Evolutionary conservation across 352 stramenopile species (phyloP).

Genomic region (Achlya hypogyna): DNA sequence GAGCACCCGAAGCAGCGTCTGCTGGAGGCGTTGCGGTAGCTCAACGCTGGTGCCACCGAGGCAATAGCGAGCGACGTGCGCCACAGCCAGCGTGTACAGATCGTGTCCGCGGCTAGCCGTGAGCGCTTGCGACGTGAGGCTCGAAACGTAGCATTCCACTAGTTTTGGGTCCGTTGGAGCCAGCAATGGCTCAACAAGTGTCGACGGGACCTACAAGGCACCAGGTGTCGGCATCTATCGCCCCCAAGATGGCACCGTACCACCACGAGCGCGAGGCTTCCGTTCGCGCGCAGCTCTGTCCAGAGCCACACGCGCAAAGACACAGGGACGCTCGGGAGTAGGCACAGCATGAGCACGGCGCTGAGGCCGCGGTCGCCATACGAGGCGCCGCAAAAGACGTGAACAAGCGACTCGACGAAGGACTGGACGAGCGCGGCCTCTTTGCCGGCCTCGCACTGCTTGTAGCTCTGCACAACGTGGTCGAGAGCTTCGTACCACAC

Average conservation of each 20-base stretch:
- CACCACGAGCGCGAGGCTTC: background rate
- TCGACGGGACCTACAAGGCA: background rate
- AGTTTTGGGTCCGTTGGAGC: background rate
- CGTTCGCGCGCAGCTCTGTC: background rate
- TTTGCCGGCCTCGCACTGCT: background rate
- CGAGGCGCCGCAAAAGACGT: slow-evolving; percentile 15
- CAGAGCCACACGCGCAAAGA: background rate
- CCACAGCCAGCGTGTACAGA: background rate
- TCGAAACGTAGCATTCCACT: background rate
- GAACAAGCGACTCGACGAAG: slow-evolving; percentile 7
- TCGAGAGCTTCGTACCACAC: background rate
- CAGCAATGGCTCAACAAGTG: background rate
- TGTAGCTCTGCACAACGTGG: background rate
- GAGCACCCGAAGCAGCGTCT: background rate
- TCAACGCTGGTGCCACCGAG: background rate
- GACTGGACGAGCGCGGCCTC: background rate
- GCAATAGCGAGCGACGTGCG: slow-evolving; percentile 10
- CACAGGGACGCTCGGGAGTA: background rate
- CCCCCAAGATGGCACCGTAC: background rate
- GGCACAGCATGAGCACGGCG: background rate
- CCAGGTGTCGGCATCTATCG: background rate
- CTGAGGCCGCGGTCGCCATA: slow-evolving; percentile 3
- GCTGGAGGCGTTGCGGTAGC: background rate
- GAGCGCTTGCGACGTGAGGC: background rate
- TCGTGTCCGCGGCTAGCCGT: background rate